These are phyloP conservation scores for Pyrenochaeta sp. DNA, from an alignment of 2,329 filamentous ascomycete species.

Conservation along the genomic window DNA sequence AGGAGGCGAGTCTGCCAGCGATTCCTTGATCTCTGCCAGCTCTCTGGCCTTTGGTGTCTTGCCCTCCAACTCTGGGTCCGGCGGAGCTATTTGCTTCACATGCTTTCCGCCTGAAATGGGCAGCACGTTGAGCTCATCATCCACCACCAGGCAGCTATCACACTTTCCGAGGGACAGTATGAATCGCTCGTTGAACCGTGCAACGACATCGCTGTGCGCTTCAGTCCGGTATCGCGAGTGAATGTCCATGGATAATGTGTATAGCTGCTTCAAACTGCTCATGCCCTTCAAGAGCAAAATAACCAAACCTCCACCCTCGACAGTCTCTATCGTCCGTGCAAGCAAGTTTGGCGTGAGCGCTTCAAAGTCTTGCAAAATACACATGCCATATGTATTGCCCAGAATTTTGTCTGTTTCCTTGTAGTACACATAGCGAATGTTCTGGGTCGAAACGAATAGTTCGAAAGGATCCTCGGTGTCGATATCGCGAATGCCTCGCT, in stretches of 20 bases:
- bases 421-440: constrained; percentile 99
- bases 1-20: constrained; percentile 82
- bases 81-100: constrained; percentile 81
- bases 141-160: constrained; percentile 91
- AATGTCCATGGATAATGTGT: constrained; percentile 96
- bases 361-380: constrained; percentile 97
- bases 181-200: constrained; percentile 97
- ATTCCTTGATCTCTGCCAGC: constrained; percentile 86
- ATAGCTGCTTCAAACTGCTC: constrained; percentile 95
- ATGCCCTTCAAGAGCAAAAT: constrained; percentile 93
- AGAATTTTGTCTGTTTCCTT: constrained; percentile 99
- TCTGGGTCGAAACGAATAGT: constrained; percentile 93
- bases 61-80: constrained; percentile 76
- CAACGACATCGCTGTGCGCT: constrained; percentile 92
- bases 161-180: constrained; percentile 95
- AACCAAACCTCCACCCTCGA: constrained; percentile 93
- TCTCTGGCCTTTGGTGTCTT: constrained; percentile 76
- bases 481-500: constrained; percentile 88
- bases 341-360: constrained; percentile 96
- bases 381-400: constrained; percentile 98
- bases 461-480: constrained; percentile 97
- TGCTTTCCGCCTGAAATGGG: constrained; percentile 96
- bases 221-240: constrained; percentile 97
- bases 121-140: constrained; percentile 96
- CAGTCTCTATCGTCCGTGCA: constrained; percentile 94